Percentiles rank a stretch among this genome's conserved stretches.
phyloP scores from a whole-genome alignment of 2,329 filamentous ascomycete genomes.

The Tolypocladium album region DNA sequence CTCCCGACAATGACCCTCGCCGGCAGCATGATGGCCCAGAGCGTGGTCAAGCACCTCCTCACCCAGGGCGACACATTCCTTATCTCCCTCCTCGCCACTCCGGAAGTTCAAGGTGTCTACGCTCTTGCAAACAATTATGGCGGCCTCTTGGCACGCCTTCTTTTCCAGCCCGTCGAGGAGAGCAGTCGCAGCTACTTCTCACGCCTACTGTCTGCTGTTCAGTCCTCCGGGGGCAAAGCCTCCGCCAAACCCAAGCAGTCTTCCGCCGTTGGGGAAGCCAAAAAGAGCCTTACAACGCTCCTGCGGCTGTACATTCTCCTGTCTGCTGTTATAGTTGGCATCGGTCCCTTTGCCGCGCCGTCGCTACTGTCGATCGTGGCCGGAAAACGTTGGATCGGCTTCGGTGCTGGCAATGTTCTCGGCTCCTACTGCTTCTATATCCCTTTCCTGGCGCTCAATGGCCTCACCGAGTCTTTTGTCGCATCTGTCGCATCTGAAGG shows the following conservation, averaged over 20 bases:
- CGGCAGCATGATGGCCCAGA: constrained; percentile 78
- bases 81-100: constrained; percentile 64
- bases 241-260: constrained; percentile 10
- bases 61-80: constrained; percentile 92
- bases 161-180: constrained; percentile 95
- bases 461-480: constrained; percentile 86
- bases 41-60: constrained; percentile 80
- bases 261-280: constrained; percentile 27
- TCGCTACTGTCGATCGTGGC: constrained; percentile 65
- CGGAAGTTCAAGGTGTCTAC: constrained; percentile 81
- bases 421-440: constrained; percentile 86
- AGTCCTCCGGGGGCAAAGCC: constrained; percentile 9
- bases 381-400: constrained; percentile 63
- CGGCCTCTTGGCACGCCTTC: constrained; percentile 72
- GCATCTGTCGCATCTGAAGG: constrained; percentile 69
- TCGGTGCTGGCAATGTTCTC: constrained; percentile 64
- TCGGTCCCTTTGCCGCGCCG: constrained; percentile 69
- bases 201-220: constrained; percentile 48
- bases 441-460: constrained; percentile 83
- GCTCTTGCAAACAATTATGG: constrained; percentile 93
- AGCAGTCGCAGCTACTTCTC: constrained; percentile 85
- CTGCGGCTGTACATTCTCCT: constrained; percentile 66
- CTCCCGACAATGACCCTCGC: constrained; percentile 60
- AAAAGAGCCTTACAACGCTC: constrained; percentile 48
- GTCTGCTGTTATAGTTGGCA: constrained; percentile 52